Conservation (phyloP, 805 yeast species). For the Cyberlindnera americana region DNA sequence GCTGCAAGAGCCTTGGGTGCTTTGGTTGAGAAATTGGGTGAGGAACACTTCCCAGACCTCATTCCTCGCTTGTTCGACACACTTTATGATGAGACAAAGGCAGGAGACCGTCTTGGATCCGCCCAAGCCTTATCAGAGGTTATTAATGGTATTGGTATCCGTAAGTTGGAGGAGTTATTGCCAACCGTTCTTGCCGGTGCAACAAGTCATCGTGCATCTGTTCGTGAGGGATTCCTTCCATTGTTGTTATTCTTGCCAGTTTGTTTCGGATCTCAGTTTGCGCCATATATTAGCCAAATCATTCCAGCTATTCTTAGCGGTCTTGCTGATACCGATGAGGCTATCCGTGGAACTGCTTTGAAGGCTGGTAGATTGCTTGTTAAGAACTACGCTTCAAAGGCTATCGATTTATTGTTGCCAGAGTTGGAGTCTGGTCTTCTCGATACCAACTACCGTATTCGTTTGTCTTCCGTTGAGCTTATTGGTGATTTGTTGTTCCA, state of each 20-base stretch:
- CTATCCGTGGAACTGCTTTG: slow-evolving; percentile 82
- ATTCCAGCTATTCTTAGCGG: slow-evolving; percentile 93
- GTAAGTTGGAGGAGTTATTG: slow-evolving; percentile 82
- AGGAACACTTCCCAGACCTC: slow-evolving; percentile 88
- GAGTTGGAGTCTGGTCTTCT: slow-evolving; percentile 89
- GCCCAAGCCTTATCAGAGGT: slow-evolving; percentile 97
- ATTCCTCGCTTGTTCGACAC: slow-evolving; percentile 76
- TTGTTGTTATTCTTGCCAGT: slow-evolving; percentile 86
- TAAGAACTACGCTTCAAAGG: slow-evolving; percentile 84
- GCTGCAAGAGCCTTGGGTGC: slow-evolving; percentile 98
- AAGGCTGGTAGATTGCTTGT: slow-evolving; percentile 92
- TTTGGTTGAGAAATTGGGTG: slow-evolving; percentile 93
- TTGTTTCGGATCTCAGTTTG: slow-evolving; percentile 86
- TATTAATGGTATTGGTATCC: slow-evolving; percentile 83
- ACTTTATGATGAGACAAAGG: slow-evolving; percentile 68
- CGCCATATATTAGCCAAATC: slow-evolving; percentile 80
- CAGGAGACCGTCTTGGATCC: slow-evolving; percentile 93
- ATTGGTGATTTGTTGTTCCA: slow-evolving; percentile 94
- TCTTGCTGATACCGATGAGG: slow-evolving; percentile 85
- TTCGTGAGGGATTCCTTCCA: slow-evolving; percentile 93
- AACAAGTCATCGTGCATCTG: slow-evolving; percentile 57
- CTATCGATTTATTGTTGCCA: slow-evolving; percentile 89
- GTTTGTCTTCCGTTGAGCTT: slow-evolving; percentile 90
- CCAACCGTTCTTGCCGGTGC: slow-evolving; percentile 78
- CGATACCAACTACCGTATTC: slow-evolving; percentile 77